These are phyloP conservation scores for Nicotiana rustica DNA, from an alignment of 305 asterid genomes.

Conservation along the genomic window DNA sequence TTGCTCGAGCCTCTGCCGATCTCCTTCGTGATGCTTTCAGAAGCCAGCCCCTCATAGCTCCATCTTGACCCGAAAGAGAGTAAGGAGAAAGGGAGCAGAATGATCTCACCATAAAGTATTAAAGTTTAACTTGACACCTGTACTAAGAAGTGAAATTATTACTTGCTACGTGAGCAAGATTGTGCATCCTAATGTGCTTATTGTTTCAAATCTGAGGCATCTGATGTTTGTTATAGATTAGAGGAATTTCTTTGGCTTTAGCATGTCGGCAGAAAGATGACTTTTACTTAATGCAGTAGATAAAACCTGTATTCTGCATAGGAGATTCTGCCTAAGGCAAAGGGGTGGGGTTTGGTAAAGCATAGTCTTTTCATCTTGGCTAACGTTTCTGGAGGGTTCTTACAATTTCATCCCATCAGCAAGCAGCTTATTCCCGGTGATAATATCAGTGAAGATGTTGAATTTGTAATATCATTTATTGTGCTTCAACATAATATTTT, in stretches of 20 bases:
- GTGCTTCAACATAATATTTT: constrained; percentile 17
- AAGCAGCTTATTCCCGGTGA: constrained; percentile 15
- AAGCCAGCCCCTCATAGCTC: constrained; percentile 20
- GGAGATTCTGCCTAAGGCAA: background rate
- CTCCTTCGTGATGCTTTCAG: constrained; percentile 18
- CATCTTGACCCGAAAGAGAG: background rate
- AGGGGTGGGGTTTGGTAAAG: constrained; percentile 7
- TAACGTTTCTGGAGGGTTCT: constrained; percentile 31
- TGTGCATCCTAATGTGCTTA: constrained; percentile 28
- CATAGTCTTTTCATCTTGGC: constrained; percentile 2
- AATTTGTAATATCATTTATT: constrained; percentile 7
- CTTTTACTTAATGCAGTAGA: background rate
- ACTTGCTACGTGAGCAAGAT: background rate
- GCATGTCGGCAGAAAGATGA: constrained; percentile 23
- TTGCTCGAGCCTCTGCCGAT: background rate
- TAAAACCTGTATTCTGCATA: constrained; percentile 8
- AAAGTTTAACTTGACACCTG: constrained; percentile 10
- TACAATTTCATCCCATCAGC: constrained; percentile 25
- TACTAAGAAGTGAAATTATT: constrained; percentile 21
- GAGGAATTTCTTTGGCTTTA: constrained; percentile 22
- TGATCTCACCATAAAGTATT: background rate
- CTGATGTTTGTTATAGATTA: constrained; percentile 12
- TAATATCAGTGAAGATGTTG: constrained; percentile 27
- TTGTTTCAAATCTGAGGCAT: constrained; percentile 18
- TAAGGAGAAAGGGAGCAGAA: background rate